Percentiles rank a stretch among this genome's conserved stretches.
phyloP scores from a whole-genome alignment of 2,329 filamentous ascomycete species.

The Nemania sp. region DNA sequence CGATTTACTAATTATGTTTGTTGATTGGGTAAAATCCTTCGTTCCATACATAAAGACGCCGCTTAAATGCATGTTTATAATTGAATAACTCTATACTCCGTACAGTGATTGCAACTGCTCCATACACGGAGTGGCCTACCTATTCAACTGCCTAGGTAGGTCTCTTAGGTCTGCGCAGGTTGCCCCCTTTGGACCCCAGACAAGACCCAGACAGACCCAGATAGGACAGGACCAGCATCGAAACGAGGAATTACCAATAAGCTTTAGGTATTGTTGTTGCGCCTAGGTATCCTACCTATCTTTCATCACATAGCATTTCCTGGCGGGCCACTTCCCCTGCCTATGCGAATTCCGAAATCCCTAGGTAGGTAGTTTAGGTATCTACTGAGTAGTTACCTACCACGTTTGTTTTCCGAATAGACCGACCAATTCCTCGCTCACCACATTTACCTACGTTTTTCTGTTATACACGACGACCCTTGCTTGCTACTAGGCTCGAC shows the following conservation, averaged over 20 bases:
- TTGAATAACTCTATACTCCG: neutral
- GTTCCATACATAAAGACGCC: neutral
- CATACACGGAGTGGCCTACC: conserved; percentile 10
- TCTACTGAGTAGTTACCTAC: no score
- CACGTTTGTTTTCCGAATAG: conserved; percentile 12
- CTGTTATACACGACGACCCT: conserved; percentile 11
- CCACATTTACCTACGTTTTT: neutral
- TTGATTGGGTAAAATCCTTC: neutral
- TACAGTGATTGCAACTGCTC: neutral
- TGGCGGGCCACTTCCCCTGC: conserved; percentile 2
- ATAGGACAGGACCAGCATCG: neutral
- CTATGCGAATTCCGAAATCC: neutral
- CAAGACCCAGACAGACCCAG: no score
- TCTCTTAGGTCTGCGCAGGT: no score
- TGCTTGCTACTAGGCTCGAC: neutral
- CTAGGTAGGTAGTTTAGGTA: no score
- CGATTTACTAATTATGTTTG: neutral
- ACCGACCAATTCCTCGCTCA: conserved; percentile 25
- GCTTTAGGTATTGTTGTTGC: conserved; percentile 22
- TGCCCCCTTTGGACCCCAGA: conserved; percentile 18
- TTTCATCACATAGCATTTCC: conserved; percentile 20
- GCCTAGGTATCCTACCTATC: no score
- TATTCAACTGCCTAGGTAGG: no score
- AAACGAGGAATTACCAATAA: conserved; percentile 22
- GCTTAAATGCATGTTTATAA: neutral